Evolutionary conservation across 352 stramenopile genomes (phyloP).

Genomic region (Globisporangium yorkense): DNA sequence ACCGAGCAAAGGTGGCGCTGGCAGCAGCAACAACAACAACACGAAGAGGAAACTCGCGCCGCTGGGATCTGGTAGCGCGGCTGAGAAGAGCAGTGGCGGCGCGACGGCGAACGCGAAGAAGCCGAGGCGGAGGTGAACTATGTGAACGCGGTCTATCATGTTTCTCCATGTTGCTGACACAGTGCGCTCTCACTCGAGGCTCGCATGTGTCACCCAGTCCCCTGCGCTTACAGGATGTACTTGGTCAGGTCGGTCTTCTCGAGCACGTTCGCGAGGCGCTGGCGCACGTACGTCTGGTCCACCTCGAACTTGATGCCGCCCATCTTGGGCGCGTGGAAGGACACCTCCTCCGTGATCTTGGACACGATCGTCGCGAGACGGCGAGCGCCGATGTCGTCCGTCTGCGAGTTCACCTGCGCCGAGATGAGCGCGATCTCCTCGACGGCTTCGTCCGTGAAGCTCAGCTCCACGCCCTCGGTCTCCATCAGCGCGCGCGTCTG

Average conservation of each 20-base stretch:
- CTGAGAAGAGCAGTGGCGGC: slow-evolving; percentile 11
- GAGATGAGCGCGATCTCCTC: slow-evolving; percentile 95
- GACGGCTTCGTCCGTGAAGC: slow-evolving; percentile 95
- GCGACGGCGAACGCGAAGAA: slow-evolving; percentile 17
- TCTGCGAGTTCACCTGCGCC: slow-evolving; percentile 92
- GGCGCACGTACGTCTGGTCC: slow-evolving; percentile 91
- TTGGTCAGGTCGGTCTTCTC: slow-evolving; percentile 94
- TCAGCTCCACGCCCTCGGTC: slow-evolving; percentile 93
- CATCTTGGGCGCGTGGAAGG: slow-evolving; percentile 94
- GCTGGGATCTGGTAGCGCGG: neutral
- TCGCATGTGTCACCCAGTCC: too few species aligned
- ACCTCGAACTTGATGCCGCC: slow-evolving; percentile 79
- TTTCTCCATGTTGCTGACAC: neutral
- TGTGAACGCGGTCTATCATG: neutral
- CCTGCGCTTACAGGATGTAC: slow-evolving; percentile 92
- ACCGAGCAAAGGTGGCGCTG: slow-evolving; percentile 6
- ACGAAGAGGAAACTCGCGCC: slow-evolving; percentile 16
- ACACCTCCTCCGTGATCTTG: slow-evolving; percentile 97
- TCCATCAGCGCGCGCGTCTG: slow-evolving; percentile 96
- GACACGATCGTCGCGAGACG: slow-evolving; percentile 96
- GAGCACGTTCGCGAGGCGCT: slow-evolving; percentile 91
- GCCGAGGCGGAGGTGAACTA: slow-evolving; percentile 19
- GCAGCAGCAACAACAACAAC: slow-evolving; percentile 6
- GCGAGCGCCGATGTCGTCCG: slow-evolving; percentile 97
- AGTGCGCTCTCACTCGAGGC: neutral